Conservation (phyloP, 2,329 filamentous ascomycete genomes). For the Ilyonectria destructans region DNA sequence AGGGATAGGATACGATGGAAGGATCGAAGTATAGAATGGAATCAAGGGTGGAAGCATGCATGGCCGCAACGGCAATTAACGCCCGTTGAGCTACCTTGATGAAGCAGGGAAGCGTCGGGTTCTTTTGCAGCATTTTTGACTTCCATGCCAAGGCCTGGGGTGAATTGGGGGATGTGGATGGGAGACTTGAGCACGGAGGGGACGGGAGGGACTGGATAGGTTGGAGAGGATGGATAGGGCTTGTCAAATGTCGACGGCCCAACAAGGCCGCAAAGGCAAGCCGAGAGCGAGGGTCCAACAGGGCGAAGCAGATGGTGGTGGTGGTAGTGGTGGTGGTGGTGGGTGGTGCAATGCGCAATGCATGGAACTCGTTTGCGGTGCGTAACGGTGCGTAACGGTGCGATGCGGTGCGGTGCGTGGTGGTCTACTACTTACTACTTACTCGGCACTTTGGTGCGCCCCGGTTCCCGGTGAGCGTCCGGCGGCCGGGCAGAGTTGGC, state of each 20-base stretch:
- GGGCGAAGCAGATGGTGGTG: slow-evolving; percentile 1
- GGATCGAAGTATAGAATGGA: slow-evolving; percentile 3
- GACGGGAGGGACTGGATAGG: neutral
- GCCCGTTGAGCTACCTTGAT: neutral
- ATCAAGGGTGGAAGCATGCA: neutral
- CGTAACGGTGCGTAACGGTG: neutral
- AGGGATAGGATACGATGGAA: slow-evolving; percentile 1
- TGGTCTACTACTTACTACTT: too few relatives aligned
- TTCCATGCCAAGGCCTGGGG: neutral
- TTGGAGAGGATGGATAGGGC: neutral
- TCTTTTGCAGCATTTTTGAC: neutral
- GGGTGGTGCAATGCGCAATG: neutral
- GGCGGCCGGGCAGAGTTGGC: neutral
- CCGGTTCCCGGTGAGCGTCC: neutral
- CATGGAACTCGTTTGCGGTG: neutral
- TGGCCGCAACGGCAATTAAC: slow-evolving; percentile 2
- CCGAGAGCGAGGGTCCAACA: slow-evolving; percentile 9
- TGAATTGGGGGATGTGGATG: neutral
- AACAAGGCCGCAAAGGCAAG: slow-evolving; percentile 1
- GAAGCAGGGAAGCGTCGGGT: slow-evolving; percentile 1
- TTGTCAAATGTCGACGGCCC: slow-evolving; percentile 2
- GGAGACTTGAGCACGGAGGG: neutral
- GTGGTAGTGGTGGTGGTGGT: neutral
- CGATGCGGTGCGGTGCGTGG: neutral
- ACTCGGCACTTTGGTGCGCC: neutral